phyloP scores from a whole-genome alignment of 1,284 basidiomycete genomes.

The Malassezia sp. region DNA sequence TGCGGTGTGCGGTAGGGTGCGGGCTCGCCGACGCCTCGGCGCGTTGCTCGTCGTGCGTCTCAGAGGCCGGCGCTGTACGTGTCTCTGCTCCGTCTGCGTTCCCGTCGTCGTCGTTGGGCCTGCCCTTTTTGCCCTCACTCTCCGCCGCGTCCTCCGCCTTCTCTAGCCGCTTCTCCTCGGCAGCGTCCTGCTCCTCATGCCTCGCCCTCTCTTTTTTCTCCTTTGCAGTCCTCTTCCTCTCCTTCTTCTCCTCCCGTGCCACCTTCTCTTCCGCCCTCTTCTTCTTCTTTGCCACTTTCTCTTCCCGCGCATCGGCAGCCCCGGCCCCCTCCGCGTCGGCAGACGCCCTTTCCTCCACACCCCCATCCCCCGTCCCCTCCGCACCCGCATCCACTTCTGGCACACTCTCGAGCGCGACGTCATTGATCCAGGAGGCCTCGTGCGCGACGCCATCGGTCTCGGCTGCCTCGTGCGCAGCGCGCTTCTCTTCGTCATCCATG shows the following conservation, averaged over 20 bases:
- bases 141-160: neutral
- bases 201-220: neutral
- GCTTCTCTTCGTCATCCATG: slow-evolving; percentile 16
- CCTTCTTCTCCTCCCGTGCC: slow-evolving; percentile 1
- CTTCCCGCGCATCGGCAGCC: too few relatives aligned
- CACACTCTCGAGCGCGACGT: too few relatives aligned
- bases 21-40: too few relatives aligned
- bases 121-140: neutral
- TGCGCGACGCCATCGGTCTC: too few relatives aligned
- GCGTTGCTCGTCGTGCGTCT: neutral
- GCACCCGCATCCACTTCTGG: too few relatives aligned
- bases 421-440: too few relatives aligned
- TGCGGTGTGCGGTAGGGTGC: too few relatives aligned
- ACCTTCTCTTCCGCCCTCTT: neutral
- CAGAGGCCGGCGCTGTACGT: too few relatives aligned
- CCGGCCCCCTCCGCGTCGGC: too few relatives aligned
- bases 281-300: neutral
- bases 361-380: too few relatives aligned
- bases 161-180: slow-evolving; percentile 2
- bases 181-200: neutral
- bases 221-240: neutral
- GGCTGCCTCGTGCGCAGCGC: slow-evolving; percentile 1
- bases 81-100: neutral
- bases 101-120: neutral
- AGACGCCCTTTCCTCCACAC: too few relatives aligned